A percentile compares a stretch with the other conserved stretches of the same genome.
Evolutionary conservation across 2,329 filamentous ascomycete genomes (phyloP).

Genomic region (Cordyceps cateniannulata): DNA sequence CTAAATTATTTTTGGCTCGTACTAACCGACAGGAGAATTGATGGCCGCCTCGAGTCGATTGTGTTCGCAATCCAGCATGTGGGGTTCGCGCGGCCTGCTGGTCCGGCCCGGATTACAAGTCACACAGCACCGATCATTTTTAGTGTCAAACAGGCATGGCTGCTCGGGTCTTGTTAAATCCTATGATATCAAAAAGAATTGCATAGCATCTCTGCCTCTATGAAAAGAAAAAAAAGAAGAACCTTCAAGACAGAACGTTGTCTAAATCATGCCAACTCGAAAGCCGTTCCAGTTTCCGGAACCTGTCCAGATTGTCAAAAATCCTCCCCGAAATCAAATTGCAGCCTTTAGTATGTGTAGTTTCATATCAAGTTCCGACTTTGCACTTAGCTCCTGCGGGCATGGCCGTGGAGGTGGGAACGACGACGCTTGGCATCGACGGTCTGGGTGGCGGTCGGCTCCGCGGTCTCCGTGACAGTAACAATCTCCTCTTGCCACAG

Average conservation of each 20-base stretch:
- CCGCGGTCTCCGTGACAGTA: conserved; percentile 42
- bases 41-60: neutral
- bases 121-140: conserved; percentile 6
- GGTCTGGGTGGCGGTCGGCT: conserved; percentile 27
- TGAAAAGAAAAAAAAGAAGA: conserved; percentile 22
- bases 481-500: conserved; percentile 50
- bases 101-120: neutral
- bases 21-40: neutral
- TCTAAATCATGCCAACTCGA: conserved; percentile 26
- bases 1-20: neutral
- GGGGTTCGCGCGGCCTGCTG: neutral
- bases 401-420: conserved; percentile 32
- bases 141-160: conserved; percentile 13
- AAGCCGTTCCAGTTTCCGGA: conserved; percentile 24
- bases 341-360: conserved; percentile 16
- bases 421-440: conserved; percentile 26
- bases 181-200: conserved; percentile 28
- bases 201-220: conserved; percentile 26
- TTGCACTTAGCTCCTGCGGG: conserved; percentile 20
- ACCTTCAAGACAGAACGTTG: conserved; percentile 28
- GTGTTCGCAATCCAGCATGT: neutral
- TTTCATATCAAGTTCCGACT: neutral
- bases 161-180: conserved; percentile 22
- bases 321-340: conserved; percentile 14
- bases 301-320: conserved; percentile 29